phyloP scores from a whole-genome alignment of 805 yeast species.

The Metschnikowia baotianmanensis region DNA sequence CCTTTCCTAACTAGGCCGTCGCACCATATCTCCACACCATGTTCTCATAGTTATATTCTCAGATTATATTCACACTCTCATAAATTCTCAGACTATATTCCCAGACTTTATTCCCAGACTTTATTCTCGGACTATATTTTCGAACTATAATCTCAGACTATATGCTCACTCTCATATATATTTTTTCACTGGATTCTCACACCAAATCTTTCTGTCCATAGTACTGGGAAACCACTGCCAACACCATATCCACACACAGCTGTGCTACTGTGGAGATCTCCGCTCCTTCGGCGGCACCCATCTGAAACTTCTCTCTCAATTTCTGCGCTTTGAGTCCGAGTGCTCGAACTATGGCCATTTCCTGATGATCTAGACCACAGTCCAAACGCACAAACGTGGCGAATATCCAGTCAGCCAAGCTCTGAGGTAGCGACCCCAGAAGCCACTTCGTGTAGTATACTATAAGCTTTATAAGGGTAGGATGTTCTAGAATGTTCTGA shows the following conservation, averaged over 20 bases:
- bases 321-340: constrained; percentile 39
- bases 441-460: constrained; percentile 39
- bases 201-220: constrained; percentile 36
- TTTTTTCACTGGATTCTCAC: not conserved
- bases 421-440: constrained; percentile 26
- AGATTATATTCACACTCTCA: no score
- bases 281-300: constrained; percentile 14
- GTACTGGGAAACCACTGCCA: constrained; percentile 31
- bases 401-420: constrained; percentile 38
- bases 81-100: no score
- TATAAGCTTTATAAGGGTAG: constrained; percentile 33
- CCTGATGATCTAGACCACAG: constrained; percentile 31
- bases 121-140: no score
- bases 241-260: constrained; percentile 31
- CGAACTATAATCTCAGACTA: no score
- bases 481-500: constrained; percentile 25
- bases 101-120: no score
- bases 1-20: no score
- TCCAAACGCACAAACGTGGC: constrained; percentile 35
- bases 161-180: no score
- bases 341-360: constrained; percentile 33
- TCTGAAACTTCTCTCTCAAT: constrained; percentile 15
- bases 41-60: no score
- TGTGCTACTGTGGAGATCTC: constrained; percentile 5
- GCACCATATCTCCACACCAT: no score